Evolutionary conservation across 2,329 filamentous ascomycete genomes (phyloP).

Genomic region (Amauroascus verrucosus): DNA sequence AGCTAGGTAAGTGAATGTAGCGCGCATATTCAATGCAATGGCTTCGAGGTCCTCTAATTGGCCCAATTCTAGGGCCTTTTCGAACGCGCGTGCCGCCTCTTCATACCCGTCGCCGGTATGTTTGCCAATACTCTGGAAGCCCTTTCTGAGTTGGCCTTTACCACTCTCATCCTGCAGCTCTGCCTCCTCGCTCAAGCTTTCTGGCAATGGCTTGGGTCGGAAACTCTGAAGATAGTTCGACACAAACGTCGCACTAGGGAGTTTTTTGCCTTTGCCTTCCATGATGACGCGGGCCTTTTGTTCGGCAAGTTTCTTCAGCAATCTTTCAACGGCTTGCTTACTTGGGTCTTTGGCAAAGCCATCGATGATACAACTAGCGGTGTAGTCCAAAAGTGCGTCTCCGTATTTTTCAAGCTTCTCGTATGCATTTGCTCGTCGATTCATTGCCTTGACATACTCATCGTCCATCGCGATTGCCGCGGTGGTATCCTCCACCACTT

Average conservation of each 20-base stretch:
- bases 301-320: conserved; percentile 95
- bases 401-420: conserved; percentile 86
- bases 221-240: conserved; percentile 99
- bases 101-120: conserved; percentile 88
- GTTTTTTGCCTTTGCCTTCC: conserved; percentile 65
- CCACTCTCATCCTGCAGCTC: conserved; percentile 69
- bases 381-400: conserved; percentile 93
- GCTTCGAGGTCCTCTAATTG: conserved; percentile 76
- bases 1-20: conserved; percentile 86
- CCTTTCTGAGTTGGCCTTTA: conserved; percentile 74
- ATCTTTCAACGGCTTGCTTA: conserved; percentile 78
- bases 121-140: conserved; percentile 67
- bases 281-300: conserved; percentile 86
- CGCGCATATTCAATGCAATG: conserved; percentile 90
- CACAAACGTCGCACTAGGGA: conserved; percentile 92
- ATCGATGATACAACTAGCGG: conserved; percentile 97
- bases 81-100: conserved; percentile 74
- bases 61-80: conserved; percentile 72
- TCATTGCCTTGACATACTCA: conserved; percentile 95
- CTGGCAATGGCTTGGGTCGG: conserved; percentile 68
- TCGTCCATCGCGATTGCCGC: conserved; percentile 87
- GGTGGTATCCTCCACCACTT: conserved; percentile 93
- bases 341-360: conserved; percentile 87
- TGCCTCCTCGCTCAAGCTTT: conserved; percentile 69
- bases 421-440: conserved; percentile 91